These are phyloP conservation scores for Penstemon barbatus DNA, from an alignment of 257 asterid species.

Conservation along the genomic window DNA sequence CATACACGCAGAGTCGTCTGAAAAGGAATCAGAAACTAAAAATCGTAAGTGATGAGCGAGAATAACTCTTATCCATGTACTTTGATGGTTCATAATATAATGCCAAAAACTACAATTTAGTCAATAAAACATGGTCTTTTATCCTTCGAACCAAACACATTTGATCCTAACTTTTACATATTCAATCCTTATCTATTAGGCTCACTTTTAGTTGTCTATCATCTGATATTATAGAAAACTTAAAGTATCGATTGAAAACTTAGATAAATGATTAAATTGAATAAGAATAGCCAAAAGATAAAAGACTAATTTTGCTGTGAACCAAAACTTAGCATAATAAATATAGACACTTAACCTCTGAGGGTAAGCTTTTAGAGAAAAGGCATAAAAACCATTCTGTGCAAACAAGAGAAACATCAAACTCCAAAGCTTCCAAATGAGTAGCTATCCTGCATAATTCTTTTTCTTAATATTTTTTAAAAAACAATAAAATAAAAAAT, in stretches of 20 bases:
- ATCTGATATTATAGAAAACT: no score
- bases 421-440: constrained; percentile 85
- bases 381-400: constrained; percentile 98
- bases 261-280: no score
- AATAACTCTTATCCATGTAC: neutral
- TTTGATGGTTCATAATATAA: neutral
- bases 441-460: constrained; percentile 71
- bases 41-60: constrained; percentile 27
- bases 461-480: constrained; percentile 6
- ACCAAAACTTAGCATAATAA: neutral
- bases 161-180: no score
- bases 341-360: constrained; percentile 61
- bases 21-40: constrained; percentile 18
- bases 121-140: no score
- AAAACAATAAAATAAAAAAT: constrained; percentile 10
- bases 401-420: constrained; percentile 96
- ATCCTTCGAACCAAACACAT: no score
- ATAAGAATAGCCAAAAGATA: no score
- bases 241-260: no score
- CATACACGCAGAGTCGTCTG: constrained; percentile 95
- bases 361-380: constrained; percentile 93
- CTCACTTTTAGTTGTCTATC: no score
- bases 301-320: no score
- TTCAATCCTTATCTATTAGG: no score
- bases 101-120: no score